Percentiles rank a stretch among this genome's conserved stretches.
Conservation (phyloP, 768 basidiomycete species). For the Tephrocybe sp. region DNA sequence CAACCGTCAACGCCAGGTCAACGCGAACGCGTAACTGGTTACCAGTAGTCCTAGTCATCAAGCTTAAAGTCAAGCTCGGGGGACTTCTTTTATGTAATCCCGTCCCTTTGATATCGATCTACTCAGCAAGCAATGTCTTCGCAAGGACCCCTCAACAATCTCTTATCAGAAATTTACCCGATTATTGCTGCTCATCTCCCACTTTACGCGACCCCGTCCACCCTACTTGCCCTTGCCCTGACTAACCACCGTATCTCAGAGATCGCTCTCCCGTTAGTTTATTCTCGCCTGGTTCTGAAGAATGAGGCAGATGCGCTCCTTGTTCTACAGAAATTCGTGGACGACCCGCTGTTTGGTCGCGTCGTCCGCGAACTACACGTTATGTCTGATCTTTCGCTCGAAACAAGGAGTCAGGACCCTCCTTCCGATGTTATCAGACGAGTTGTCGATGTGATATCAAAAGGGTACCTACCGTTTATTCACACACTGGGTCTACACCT, state of each 20-base stretch:
- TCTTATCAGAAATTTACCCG: constrained; percentile 15
- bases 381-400: constrained; percentile 11
- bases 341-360: constrained; percentile 7
- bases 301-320: constrained; percentile 11
- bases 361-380: constrained; percentile 17
- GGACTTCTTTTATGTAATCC: too few relatives aligned
- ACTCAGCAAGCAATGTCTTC: too few relatives aligned
- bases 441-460: neutral
- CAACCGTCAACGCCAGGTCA: too few relatives aligned
- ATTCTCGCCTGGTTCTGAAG: constrained; percentile 14
- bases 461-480: neutral
- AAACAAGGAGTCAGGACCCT: neutral
- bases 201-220: constrained; percentile 10
- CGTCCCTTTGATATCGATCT: too few relatives aligned
- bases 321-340: constrained; percentile 10
- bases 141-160: constrained; percentile 1
- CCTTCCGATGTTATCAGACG: constrained; percentile 2
- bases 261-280: constrained; percentile 14
- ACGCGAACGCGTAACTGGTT: too few relatives aligned
- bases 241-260: constrained; percentile 9
- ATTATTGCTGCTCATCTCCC: constrained; percentile 17
- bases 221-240: constrained; percentile 12
- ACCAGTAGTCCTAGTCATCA: too few relatives aligned
- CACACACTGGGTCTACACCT: neutral
- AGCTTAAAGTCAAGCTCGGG: too few relatives aligned